These are phyloP conservation scores for Iberis pinnata DNA, from an alignment of 345 rosid genomes.

Conservation along the genomic window DNA sequence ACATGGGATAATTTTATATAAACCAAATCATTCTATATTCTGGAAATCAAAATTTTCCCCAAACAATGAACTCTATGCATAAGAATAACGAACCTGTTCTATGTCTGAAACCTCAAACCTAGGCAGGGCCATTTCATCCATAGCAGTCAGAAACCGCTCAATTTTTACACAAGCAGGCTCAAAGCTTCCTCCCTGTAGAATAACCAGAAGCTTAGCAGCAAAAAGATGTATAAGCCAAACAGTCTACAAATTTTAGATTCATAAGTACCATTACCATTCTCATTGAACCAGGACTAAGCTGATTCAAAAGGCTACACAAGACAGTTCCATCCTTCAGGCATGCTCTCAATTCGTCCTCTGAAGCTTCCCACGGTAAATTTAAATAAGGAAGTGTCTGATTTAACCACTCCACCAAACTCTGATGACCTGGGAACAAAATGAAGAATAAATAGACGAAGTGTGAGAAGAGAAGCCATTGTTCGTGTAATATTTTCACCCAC, in stretches of 20 bases:
- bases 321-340: constrained; percentile 64
- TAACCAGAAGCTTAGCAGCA: constrained; percentile 1
- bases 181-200: constrained; percentile 42
- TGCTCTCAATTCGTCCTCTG: constrained; percentile 56
- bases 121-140: constrained; percentile 66
- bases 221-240: not conserved
- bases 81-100: constrained; percentile 54
- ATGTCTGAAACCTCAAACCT: constrained; percentile 58
- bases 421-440: constrained; percentile 34
- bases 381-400: constrained; percentile 49
- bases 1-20: not conserved
- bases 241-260: constrained; percentile 10
- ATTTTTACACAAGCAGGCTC: constrained; percentile 40
- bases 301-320: constrained; percentile 55
- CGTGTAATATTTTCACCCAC: not conserved
- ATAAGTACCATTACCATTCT: constrained; percentile 43
- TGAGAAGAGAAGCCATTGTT: constrained; percentile 14
- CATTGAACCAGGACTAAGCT: constrained; percentile 43
- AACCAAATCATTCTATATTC: constrained; percentile 1
- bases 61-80: not conserved
- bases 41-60: not conserved
- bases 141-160: constrained; percentile 44
- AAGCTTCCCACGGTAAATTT: constrained; percentile 48
- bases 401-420: constrained; percentile 61
- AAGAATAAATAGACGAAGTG: not conserved